Base-by-base conservation (phyloP, 768 basidiomycete species). In the Termitomyces sp. region DNA sequence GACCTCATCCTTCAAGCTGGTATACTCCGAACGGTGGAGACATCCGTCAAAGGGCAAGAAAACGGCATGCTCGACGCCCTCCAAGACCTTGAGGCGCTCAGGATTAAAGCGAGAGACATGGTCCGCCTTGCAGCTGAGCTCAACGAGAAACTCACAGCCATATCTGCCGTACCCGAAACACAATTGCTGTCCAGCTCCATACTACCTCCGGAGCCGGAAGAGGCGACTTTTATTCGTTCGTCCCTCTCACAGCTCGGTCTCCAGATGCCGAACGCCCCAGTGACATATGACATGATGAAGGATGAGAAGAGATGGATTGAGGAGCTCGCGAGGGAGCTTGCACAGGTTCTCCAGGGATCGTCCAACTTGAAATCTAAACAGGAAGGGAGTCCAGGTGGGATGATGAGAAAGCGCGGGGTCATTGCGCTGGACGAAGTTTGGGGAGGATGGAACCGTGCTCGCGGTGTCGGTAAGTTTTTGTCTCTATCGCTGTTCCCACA, bases 401-500 rank as follows among this genome's bases (percentile, higher is more conserved):
- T 95, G 65, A 92, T 95, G 90, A 78, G 79, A 56, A 77, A 80
- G 3, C 81, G 92, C 29, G 93, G 92, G 1, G 81, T 96, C 34
- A 81, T 97, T 39, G 91, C 88, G 0, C 72, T 97, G 28, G 94
- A 98, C 67, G 94, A 96, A 71, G 90, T 90, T 0, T 98, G 94
- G 94, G 92, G 92, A 28, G 85, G 89, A 2, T 97, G 94, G 94
- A 96, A 95, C 67, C 85, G 94, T 57, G 94, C 92, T 6, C 75
- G 94, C 62, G 94, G 94, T 50, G 88, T 96, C 54, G 88, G 94
- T 92, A 69, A 69, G 87, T 65, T 26, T 68, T 22, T 3, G 41
- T 59, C 24, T 37, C 18, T 5, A 39, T 28, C 26, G 5, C 9
- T 37, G 46, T 48, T 64, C 39, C 51, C 62, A 37, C 20, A 36